Conservation (phyloP, 2,329 filamentous ascomycete genomes). For the Aspergillus sojae region DNA sequence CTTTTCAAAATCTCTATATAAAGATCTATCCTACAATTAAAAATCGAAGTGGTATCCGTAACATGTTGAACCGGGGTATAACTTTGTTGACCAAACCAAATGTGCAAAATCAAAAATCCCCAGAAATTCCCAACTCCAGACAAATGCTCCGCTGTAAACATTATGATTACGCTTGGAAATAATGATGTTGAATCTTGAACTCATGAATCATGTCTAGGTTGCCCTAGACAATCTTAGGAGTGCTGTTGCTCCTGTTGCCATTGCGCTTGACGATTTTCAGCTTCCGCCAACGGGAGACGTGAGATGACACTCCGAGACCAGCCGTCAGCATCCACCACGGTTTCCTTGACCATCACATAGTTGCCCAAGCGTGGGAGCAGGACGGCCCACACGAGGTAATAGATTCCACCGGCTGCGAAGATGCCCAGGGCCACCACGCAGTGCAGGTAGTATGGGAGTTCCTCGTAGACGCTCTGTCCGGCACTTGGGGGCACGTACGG, state of each 20-base stretch:
- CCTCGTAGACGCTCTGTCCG: conserved; percentile 54
- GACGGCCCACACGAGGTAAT: conserved; percentile 56
- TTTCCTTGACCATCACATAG: conserved; percentile 60
- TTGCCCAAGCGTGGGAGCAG: conserved; percentile 47
- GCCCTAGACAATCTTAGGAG: not conserved
- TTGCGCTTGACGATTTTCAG: conserved; percentile 2
- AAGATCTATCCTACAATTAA: not conserved
- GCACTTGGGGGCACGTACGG: conserved; percentile 55
- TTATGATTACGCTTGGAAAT: conserved; percentile 14
- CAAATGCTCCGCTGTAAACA: conserved; percentile 13
- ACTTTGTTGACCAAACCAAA: not conserved
- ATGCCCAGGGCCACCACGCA: conserved; percentile 56
- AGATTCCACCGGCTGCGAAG: conserved; percentile 53
- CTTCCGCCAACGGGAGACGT: conserved; percentile 38
- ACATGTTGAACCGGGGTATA: conserved; percentile 6
- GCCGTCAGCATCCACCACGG: conserved; percentile 60
- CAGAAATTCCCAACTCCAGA: conserved; percentile 11
- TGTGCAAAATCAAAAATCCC: not conserved
- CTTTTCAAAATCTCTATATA: not conserved
- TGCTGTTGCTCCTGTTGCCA: conserved; percentile 6
- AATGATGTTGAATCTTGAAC: conserved; percentile 21
- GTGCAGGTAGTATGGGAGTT: conserved; percentile 57
- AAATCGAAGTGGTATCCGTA: conserved; percentile 1
- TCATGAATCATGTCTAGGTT: conserved; percentile 10
- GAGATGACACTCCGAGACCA: conserved; percentile 64